These are phyloP conservation scores for Chionographis japonica DNA, from an alignment of 106 monocot genomes.

Conservation along the genomic window DNA sequence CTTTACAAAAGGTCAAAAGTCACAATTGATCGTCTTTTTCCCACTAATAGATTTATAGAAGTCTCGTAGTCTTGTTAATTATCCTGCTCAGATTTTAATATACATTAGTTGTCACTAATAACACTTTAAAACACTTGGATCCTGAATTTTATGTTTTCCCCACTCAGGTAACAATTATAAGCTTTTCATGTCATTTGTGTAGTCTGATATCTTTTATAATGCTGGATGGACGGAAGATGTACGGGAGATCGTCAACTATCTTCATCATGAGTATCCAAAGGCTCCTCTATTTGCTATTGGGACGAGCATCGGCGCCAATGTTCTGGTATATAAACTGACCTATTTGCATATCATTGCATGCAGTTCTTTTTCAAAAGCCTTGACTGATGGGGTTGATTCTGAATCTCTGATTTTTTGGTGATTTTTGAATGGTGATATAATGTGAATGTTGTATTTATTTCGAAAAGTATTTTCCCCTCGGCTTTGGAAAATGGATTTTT, in stretches of 20 bases:
- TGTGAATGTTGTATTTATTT: too few species aligned
- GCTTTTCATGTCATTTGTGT: conserved; percentile 10
- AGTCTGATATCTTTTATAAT: conserved; percentile 91
- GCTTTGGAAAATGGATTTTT: too few species aligned
- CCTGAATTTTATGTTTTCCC: too few species aligned
- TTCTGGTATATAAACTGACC: conserved; percentile 45
- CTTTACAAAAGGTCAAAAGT: too few species aligned
- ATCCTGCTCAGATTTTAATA: too few species aligned
- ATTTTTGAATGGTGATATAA: neutral
- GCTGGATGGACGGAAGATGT: conserved; percentile 93
- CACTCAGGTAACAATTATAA: neutral
- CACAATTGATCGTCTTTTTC: too few species aligned
- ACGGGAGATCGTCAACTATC: conserved; percentile 64
- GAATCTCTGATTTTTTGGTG: neutral
- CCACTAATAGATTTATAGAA: too few species aligned
- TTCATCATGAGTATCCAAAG: conserved; percentile 60
- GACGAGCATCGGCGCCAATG: conserved; percentile 89
- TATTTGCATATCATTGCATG: neutral
- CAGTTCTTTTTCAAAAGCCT: neutral
- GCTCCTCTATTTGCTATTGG: conserved; percentile 79
- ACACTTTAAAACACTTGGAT: too few species aligned
- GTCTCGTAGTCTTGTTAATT: too few species aligned
- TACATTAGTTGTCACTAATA: too few species aligned
- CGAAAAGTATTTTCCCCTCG: too few species aligned
- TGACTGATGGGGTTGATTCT: neutral